Base-by-base conservation (phyloP, 345 rosid species). In the Syzygium jambos region DNA sequence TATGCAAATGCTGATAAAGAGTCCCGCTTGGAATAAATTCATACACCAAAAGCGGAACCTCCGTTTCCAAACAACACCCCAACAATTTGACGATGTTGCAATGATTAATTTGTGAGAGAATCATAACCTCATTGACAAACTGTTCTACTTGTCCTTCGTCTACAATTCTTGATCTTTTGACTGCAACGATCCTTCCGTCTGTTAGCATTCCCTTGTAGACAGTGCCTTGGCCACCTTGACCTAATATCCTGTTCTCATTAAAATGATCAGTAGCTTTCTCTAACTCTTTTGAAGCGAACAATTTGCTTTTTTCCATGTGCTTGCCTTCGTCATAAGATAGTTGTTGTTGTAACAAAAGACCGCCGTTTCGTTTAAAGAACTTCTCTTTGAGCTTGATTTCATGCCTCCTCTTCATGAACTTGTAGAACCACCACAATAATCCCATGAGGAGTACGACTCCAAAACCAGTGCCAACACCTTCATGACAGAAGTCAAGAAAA, bases 41-140 rank as follows among this genome's bases (percentile, higher is more conserved):
- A 19, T 88, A 78, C 46, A 86, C 89, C 7, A 80, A 85, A 49
- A 89, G 83, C 2, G 87, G 91, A 80, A 85, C 86, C 46, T 88
- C 80, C 23, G 83, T 87, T 34, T 85, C 87, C 65, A 88, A 65
- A n/a, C 89, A 87, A 63, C 41, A 89, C n/a, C 90, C 90, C 43
- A 87, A 85, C 25, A 89, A 43, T 23, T 38, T 59, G 25, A 89
- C 89, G 6, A 89, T 15, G 83, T 87, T 59, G 17, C 34, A 34
- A 23, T 89, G 89, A 30, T 82, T 78, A 53, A 85, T 77, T 43
- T 87, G 87, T 5, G 87, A 52, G 73, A 88, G 89, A 43, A 88
- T 85, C 27, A 73, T 52, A 17, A 85, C 85, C 59, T 89, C 90
- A 63, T 89, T 89, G 78, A 87, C 77, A 61, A 89, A 85, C 41